Conservation (phyloP, 768 basidiomycete genomes). For the Heimioporus sp. region DNA sequence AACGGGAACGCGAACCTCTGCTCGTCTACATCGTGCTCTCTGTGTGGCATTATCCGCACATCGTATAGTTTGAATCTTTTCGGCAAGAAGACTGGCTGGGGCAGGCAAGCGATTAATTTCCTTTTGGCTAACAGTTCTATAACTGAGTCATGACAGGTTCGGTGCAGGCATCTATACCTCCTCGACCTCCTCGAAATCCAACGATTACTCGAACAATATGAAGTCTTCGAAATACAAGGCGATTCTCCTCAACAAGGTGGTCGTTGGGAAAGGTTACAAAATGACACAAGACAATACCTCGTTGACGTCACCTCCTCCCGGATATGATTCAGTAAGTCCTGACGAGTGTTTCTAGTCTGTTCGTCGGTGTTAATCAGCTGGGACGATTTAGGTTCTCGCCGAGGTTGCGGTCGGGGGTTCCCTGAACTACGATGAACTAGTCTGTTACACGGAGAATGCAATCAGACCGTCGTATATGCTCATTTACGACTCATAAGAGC, state of each 20-base stretch:
- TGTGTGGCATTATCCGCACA: slow-evolving; percentile 62
- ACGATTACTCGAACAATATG: slow-evolving; percentile 66
- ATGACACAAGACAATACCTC: slow-evolving; percentile 55
- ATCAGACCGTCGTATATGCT: slow-evolving; percentile 71
- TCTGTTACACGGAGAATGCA: slow-evolving; percentile 70
- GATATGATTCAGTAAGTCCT: slow-evolving; percentile 61
- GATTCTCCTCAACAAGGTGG: slow-evolving; percentile 71
- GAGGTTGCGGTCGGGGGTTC: slow-evolving; percentile 56
- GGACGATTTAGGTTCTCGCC: slow-evolving; percentile 53
- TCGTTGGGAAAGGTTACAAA: slow-evolving; percentile 70
- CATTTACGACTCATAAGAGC: slow-evolving; percentile 53
- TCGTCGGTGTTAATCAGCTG: background rate
- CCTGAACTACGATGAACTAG: slow-evolving; percentile 68
- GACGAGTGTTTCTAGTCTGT: background rate
- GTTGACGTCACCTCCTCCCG: slow-evolving; percentile 56
- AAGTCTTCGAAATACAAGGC: slow-evolving; percentile 55
- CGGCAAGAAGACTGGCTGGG: slow-evolving; percentile 73
- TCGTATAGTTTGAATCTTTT: slow-evolving; percentile 63
- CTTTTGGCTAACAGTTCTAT: background rate
- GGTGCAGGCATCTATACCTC: slow-evolving; percentile 73
- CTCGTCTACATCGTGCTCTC: slow-evolving; percentile 52
- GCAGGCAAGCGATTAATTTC: slow-evolving; percentile 42
- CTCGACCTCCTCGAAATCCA: slow-evolving; percentile 79
- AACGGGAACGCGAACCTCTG: slow-evolving; percentile 52
- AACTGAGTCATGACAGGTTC: slow-evolving; percentile 41